Evolutionary conservation across 2,329 filamentous ascomycete genomes (phyloP), one percentile per base, ranked within the genome.

Genomic region (Rhynchosporium graminicola): DNA sequence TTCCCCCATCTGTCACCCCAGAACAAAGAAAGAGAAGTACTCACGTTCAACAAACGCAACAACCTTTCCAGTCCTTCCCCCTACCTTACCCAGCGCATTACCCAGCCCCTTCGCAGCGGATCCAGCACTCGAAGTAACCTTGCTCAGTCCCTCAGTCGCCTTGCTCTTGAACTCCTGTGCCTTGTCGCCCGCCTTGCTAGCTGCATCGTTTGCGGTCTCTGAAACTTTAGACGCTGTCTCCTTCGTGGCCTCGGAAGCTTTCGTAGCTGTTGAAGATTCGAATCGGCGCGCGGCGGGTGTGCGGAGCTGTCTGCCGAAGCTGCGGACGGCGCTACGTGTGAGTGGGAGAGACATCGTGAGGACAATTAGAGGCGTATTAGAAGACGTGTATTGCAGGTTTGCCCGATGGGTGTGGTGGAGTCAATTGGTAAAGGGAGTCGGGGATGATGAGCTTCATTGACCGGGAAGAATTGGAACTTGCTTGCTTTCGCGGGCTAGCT

Each of bases 21-120:
- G 28, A 33, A 51, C 28, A 61, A 28, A 60, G 20, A 20, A 20
- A 20, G 20, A 20, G 20, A n/a, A 12, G 12, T 59, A 79, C 92
- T 80, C 85, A 98, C 95, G 89, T 84, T 97, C 91, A 74, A 95
- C 82, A 74, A 93, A 90, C 71, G 82, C 82, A 76, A 97, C 84
- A 70, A 93, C 75, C 77, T 84, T 86, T 73, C 91, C 92, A 66
- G 91, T 93, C 72, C 90, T 86, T 73, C 94, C 94, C 74, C 92
- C 93, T 75, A 93, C 83, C 79, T 87, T 89, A 76, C 86, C 82
- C 71, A 96, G 79, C 62, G 89, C 86, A 74, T 80, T 84, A 69
- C 82, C 79, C 69, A 88, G 79, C 61, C 86, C 84, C 75, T 86
- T 85, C 62, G 89, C 90, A 65, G 87, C 90, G 65, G 90, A 88